Percentiles rank a stretch among this genome's conserved stretches.
phyloP scores from a whole-genome alignment of 2,329 filamentous ascomycete species.

The Arthrobotrys entomopaga region DNA sequence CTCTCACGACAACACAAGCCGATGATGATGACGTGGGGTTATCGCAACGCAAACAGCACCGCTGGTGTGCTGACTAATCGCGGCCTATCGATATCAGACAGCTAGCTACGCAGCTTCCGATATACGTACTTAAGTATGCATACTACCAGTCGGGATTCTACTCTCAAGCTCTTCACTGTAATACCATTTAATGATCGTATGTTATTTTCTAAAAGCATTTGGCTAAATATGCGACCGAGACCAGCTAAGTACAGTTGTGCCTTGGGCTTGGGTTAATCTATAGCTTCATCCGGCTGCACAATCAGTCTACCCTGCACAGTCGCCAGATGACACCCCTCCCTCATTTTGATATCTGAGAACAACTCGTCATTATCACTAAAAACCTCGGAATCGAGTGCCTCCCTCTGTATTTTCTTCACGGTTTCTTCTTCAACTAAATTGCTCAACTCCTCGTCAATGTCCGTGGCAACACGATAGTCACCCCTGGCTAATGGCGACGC shows the following conservation, averaged over 20 bases:
- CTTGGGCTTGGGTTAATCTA: neutral
- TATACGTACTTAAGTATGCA: neutral
- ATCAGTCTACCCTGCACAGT: slow-evolving; percentile 6
- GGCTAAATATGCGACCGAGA: no score
- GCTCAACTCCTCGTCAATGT: neutral
- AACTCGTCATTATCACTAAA: neutral
- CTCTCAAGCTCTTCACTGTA: no score
- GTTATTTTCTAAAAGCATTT: no score
- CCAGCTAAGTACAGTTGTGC: no score
- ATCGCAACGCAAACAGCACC: slow-evolving; percentile 43
- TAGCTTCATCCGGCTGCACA: slow-evolving; percentile 19
- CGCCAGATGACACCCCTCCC: slow-evolving; percentile 18
- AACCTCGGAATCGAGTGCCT: neutral
- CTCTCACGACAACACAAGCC: neutral
- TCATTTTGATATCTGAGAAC: neutral
- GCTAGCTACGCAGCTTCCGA: no score
- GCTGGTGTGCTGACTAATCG: slow-evolving; percentile 30
- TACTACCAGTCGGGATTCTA: neutral
- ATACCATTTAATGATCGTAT: no score
- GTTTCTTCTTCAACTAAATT: neutral
- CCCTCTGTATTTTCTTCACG: neutral
- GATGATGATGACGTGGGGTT: slow-evolving; percentile 51
- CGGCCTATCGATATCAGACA: neutral
- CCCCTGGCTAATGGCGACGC: slow-evolving; percentile 3
- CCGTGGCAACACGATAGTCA: neutral